Evolutionary conservation across 169 alveolate species (phyloP).

Genomic region (Toxoplasma gondii): DNA sequence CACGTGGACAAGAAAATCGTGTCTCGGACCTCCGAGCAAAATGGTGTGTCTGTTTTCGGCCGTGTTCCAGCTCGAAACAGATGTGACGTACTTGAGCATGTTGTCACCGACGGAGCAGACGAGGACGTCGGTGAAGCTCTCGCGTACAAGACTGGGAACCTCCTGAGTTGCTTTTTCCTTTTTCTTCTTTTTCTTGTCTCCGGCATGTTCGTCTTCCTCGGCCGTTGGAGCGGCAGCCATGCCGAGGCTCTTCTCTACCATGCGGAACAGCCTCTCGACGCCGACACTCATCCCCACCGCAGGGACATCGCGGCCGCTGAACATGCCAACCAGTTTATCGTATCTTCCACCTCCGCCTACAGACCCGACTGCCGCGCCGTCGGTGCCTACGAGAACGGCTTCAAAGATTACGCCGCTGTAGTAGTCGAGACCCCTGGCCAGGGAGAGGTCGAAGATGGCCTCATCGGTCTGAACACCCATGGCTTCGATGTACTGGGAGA

Average conservation of each 20-base stretch:
- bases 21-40: background rate
- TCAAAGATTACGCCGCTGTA: constrained; percentile 97
- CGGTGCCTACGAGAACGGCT: constrained; percentile 84
- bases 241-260: constrained; percentile 49
- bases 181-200: constrained; percentile 33
- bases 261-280: constrained; percentile 91
- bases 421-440: constrained; percentile 98
- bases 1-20: no score
- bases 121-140: constrained; percentile 66
- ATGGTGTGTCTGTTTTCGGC: background rate
- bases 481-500: constrained; percentile 72
- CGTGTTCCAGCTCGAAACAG: background rate
- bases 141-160: constrained; percentile 14
- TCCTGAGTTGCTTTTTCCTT: background rate
- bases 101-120: constrained; percentile 79
- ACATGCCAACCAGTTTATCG: constrained; percentile 93
- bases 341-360: constrained; percentile 99
- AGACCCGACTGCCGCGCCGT: constrained; percentile 70
- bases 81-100: constrained; percentile 65
- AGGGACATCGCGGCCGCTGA: constrained; percentile 89
- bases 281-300: constrained; percentile 97
- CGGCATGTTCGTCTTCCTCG: background rate
- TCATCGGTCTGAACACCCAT: constrained; percentile 53
- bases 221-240: constrained; percentile 3
- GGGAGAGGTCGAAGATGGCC: constrained; percentile 87